Conservation (phyloP, 2,329 filamentous ascomycete species). For the Alternaria sp. region DNA sequence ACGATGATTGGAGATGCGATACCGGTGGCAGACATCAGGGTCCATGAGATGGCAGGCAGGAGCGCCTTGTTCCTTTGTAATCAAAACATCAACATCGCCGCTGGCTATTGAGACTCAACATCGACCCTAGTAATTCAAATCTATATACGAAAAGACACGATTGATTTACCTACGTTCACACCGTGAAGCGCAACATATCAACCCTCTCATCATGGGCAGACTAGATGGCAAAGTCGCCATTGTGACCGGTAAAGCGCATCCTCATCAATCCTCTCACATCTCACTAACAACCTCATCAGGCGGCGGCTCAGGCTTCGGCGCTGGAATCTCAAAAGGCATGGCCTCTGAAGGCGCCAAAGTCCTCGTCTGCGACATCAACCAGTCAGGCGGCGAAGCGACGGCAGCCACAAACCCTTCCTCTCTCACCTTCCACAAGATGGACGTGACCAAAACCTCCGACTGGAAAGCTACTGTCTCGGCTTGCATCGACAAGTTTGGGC, state of each 20-base stretch:
- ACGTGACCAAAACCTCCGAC: slow-evolving; percentile 61
- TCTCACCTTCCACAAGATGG: slow-evolving; percentile 49
- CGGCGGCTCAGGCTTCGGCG: slow-evolving; percentile 68
- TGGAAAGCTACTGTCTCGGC: slow-evolving; percentile 61
- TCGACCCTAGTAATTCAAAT: not conserved
- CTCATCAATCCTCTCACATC: slow-evolving; percentile 1
- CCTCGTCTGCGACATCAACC: slow-evolving; percentile 67
- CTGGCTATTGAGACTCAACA: not conserved
- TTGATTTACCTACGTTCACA: not conserved
- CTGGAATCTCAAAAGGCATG: slow-evolving; percentile 66
- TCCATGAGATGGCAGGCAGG: not conserved
- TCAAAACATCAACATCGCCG: slow-evolving; percentile 6
- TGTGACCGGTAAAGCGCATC: slow-evolving; percentile 54
- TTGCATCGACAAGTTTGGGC: slow-evolving; percentile 59
- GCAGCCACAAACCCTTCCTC: slow-evolving; percentile 48
- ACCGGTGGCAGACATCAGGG: not conserved
- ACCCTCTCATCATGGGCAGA: slow-evolving; percentile 42
- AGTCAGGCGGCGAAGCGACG: slow-evolving; percentile 59
- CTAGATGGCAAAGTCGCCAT: slow-evolving; percentile 63
- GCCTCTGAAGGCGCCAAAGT: slow-evolving; percentile 66
- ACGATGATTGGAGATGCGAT: slow-evolving; percentile 10
- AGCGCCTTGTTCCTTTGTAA: not conserved
- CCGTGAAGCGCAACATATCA: not conserved
- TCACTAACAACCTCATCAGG: slow-evolving; percentile 45
- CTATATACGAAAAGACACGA: not conserved